phyloP scores from a whole-genome alignment of 2,329 filamentous ascomycete species.

The Colletotrichum paranaense region DNA sequence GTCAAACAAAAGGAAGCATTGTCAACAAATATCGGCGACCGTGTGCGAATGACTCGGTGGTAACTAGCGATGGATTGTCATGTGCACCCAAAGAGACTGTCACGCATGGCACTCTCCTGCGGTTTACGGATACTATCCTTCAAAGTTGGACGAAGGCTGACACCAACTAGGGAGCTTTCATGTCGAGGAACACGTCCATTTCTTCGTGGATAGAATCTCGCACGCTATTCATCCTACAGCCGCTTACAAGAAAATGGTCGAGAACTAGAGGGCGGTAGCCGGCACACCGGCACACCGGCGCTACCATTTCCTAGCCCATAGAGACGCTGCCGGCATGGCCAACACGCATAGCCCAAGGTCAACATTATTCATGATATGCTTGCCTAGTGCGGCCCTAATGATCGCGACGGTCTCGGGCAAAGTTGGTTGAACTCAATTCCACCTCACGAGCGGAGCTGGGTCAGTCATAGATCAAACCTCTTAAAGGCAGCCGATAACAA shows the following conservation, averaged over 20 bases:
- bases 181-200: not conserved
- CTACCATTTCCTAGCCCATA: not conserved
- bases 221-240: not conserved
- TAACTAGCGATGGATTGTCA: constrained; percentile 7
- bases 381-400: not conserved
- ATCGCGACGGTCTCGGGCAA: constrained; percentile 9
- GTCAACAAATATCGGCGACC: constrained; percentile 7
- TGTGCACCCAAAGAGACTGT: not conserved
- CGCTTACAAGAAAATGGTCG: not conserved
- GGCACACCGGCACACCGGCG: not conserved
- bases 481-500: not conserved
- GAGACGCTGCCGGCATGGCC: not conserved
- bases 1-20: constrained; percentile 16
- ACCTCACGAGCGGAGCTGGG: not conserved
- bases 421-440: constrained; percentile 19
- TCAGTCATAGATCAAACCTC: not conserved
- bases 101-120: not conserved
- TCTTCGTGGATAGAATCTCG: not conserved
- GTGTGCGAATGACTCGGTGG: constrained; percentile 23
- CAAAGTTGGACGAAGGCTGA: not conserved
- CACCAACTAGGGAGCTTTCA: not conserved
- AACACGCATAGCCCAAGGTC: not conserved
- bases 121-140: not conserved
- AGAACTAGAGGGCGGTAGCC: not conserved
- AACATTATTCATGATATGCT: constrained; percentile 4